phyloP scores from a whole-genome alignment of 192 early-diverging fungal genomes.

The Umbelopsis sp. region DNA sequence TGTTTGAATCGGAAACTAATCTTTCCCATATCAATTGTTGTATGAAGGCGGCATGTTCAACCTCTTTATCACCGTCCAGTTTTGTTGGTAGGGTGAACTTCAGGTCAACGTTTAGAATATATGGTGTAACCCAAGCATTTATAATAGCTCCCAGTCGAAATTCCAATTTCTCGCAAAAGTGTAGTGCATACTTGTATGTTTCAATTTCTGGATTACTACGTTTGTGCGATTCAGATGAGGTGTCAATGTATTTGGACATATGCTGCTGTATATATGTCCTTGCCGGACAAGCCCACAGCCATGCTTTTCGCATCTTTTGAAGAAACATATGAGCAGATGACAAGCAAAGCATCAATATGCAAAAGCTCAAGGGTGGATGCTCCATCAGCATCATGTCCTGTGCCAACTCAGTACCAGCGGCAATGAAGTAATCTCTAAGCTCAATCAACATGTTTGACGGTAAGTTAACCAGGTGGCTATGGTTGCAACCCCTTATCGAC shows the following conservation, averaged over 20 bases:
- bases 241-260: neutral
- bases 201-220: neutral
- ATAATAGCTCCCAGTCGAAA: neutral
- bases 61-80: neutral
- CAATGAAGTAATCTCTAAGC: too few relatives aligned
- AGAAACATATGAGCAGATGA: neutral
- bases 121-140: neutral
- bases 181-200: constrained; percentile 13
- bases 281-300: neutral
- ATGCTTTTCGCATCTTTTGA: neutral
- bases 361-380: neutral
- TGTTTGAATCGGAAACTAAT: neutral
- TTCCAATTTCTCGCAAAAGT: neutral
- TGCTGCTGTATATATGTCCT: neutral
- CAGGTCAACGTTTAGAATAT: neutral
- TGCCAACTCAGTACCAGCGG: too few relatives aligned
- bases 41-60: neutral
- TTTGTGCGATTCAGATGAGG: neutral
- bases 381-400: constrained; percentile 3
- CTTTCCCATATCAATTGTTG: neutral
- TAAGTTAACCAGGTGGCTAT: too few relatives aligned
- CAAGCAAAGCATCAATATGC: neutral
- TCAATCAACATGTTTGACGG: too few relatives aligned
- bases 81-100: neutral
- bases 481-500: too few relatives aligned